Conservation (phyloP, 148 eudicot genomes). For the Drosera capensis region DNA sequence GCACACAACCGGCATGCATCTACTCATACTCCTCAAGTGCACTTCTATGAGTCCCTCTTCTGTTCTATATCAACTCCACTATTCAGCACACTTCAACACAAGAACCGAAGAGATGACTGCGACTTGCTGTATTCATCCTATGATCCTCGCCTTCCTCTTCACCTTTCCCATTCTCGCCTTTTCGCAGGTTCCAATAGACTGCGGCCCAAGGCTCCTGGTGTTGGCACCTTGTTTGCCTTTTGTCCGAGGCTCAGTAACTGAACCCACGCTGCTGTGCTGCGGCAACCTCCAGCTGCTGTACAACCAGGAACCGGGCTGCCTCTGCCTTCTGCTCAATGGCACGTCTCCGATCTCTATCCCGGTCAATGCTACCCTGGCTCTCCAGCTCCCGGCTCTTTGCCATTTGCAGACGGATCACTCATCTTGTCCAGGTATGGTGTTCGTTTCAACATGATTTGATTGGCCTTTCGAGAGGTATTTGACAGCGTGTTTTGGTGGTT, state of each 20-base stretch:
- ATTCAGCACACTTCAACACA: background rate
- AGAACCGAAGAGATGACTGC: slow-evolving; percentile 10
- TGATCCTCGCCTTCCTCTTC: slow-evolving; percentile 8
- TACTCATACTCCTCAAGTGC: slow-evolving; percentile 14
- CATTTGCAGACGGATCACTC: slow-evolving; percentile 27
- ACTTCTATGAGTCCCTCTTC: too few species aligned
- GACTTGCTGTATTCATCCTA: background rate
- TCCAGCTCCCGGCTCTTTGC: slow-evolving; percentile 46
- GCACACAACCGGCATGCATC: slow-evolving; percentile 27
- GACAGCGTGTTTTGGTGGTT: background rate
- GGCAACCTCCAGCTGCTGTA: slow-evolving; percentile 25
- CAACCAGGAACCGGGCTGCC: slow-evolving; percentile 26
- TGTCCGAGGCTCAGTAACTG: slow-evolving; percentile 37
- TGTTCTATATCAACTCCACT: slow-evolving; percentile 7
- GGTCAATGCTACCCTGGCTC: slow-evolving; percentile 46
- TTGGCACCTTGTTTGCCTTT: slow-evolving; percentile 43
- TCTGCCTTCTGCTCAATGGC: slow-evolving; percentile 52
- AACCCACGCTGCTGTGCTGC: slow-evolving; percentile 39
- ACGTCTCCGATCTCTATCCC: slow-evolving; percentile 43
- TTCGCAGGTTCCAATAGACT: slow-evolving; percentile 17
- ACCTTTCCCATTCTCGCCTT: slow-evolving; percentile 7
- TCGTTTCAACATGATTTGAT: background rate
- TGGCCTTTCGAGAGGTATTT: background rate
- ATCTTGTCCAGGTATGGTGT: slow-evolving; percentile 27
- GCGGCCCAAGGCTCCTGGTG: slow-evolving; percentile 30